phyloP scores from a whole-genome alignment of 352 stramenopile species.

The Pythium sp. region DNA sequence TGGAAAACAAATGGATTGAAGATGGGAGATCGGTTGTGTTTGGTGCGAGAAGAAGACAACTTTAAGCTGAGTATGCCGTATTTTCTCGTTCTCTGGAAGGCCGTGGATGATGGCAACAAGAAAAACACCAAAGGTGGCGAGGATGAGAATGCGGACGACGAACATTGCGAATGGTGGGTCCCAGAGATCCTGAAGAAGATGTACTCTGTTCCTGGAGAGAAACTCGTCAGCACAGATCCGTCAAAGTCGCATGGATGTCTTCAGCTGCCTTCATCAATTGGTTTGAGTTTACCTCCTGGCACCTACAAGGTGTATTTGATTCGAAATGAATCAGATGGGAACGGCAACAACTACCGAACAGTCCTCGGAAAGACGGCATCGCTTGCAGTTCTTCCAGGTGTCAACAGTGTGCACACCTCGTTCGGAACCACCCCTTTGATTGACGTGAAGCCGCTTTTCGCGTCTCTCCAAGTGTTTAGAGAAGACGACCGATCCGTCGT shows the following conservation, averaged over 20 bases:
- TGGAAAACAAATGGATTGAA: slow-evolving; percentile 32
- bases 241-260: slow-evolving; percentile 19
- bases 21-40: slow-evolving; percentile 32
- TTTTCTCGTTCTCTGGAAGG: slow-evolving; percentile 42
- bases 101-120: slow-evolving; percentile 5
- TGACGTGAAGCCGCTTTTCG: slow-evolving; percentile 43
- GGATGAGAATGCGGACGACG: slow-evolving; percentile 2
- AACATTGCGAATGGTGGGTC: slow-evolving; percentile 38
- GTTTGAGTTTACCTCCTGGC: slow-evolving; percentile 42
- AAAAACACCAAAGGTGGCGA: slow-evolving; percentile 4
- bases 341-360: slow-evolving; percentile 26
- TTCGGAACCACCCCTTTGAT: slow-evolving; percentile 60
- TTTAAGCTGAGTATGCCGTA: slow-evolving; percentile 42
- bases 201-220: slow-evolving; percentile 25
- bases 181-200: slow-evolving; percentile 25
- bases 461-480: slow-evolving; percentile 32
- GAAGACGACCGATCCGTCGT: slow-evolving; percentile 24
- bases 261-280: slow-evolving; percentile 37
- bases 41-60: slow-evolving; percentile 40
- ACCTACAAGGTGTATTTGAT: slow-evolving; percentile 45
- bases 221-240: slow-evolving; percentile 21
- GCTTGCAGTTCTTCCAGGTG: slow-evolving; percentile 38
- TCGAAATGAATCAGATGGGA: slow-evolving; percentile 30
- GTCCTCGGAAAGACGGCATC: slow-evolving; percentile 26
- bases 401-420: slow-evolving; percentile 53